These are phyloP conservation scores for Diaporthe ampelina DNA, from an alignment of 2,329 filamentous ascomycete species.

Conservation along the genomic window DNA sequence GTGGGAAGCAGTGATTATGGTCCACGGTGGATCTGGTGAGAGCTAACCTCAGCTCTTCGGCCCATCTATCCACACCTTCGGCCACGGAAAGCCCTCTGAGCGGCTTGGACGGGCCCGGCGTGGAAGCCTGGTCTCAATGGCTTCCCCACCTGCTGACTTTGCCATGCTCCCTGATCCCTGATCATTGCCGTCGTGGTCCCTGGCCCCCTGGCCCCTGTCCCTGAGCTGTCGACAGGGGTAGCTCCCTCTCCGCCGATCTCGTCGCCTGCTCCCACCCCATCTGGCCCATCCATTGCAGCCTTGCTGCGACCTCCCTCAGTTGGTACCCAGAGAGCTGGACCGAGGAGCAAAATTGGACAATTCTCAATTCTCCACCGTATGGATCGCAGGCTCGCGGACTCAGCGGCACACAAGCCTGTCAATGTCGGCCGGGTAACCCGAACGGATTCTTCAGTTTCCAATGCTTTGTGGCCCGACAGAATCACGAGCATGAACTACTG, in stretches of 20 bases:
- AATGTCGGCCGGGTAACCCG: not conserved
- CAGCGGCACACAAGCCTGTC: not conserved
- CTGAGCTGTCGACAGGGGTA: conserved; percentile 39
- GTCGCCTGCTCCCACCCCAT: not conserved
- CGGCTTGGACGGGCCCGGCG: not conserved
- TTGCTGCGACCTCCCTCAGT: conserved; percentile 27
- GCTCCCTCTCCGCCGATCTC: conserved; percentile 24
- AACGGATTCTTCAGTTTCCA: not conserved
- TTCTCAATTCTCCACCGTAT: conserved; percentile 21
- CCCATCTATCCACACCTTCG: conserved; percentile 28
- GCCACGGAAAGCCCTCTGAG: conserved; percentile 1
- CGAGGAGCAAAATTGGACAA: conserved; percentile 6
- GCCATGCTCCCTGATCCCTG: conserved; percentile 13
- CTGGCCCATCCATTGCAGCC: conserved; percentile 18
- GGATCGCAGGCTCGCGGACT: not conserved
- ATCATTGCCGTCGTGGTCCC: not conserved
- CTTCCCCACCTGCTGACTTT: conserved; percentile 18
- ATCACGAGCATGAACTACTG: not conserved
- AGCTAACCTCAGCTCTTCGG: conserved; percentile 13
- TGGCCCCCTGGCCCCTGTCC: conserved; percentile 22
- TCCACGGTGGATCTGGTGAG: conserved; percentile 13
- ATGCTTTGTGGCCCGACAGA: not conserved
- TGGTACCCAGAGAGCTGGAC: conserved; percentile 1
- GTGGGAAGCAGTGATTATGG: not conserved
- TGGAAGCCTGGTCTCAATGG: not conserved